A percentile compares a stretch with the other conserved stretches of the same genome.
phyloP scores from a whole-genome alignment of 306 rosid species.

The Quercus gilva region DNA sequence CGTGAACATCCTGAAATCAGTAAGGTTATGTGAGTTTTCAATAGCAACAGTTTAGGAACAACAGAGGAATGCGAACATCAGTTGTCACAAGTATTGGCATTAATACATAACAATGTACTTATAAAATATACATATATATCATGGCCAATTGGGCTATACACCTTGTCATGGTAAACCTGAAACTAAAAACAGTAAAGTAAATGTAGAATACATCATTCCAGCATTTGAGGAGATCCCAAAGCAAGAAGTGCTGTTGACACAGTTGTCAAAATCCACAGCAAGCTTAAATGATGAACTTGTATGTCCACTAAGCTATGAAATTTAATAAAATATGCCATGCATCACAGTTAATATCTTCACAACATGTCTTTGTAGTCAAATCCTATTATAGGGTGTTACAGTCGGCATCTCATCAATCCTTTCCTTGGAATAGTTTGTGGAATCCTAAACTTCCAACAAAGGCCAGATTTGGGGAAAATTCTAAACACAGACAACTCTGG shows the following conservation, averaged over 20 bases:
- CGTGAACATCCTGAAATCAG: conserved; percentile 83
- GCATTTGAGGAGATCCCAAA: background rate
- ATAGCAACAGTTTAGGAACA: background rate
- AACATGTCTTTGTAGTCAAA: too few species aligned
- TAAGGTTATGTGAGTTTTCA: background rate
- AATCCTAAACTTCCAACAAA: too few species aligned
- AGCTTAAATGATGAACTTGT: background rate
- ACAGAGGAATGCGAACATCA: background rate
- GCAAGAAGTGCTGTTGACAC: background rate
- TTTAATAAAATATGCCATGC: background rate
- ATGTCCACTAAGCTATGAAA: background rate
- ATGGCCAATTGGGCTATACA: background rate
- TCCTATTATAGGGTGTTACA: background rate
- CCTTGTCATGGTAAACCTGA: background rate
- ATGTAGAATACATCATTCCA: background rate
- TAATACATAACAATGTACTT: too few species aligned
- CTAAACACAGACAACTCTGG: too few species aligned
- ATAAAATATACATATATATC: background rate
- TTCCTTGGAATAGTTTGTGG: too few species aligned
- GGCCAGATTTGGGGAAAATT: too few species aligned
- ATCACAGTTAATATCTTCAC: background rate
- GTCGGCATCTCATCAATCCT: background rate
- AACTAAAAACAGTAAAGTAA: background rate
- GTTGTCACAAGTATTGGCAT: background rate
- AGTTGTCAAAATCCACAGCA: background rate